Percentiles rank a stretch among this genome's conserved stretches.
These are phyloP conservation scores for Lizonia empirigonia DNA, from an alignment of 2,329 filamentous ascomycete genomes.

Conservation along the genomic window DNA sequence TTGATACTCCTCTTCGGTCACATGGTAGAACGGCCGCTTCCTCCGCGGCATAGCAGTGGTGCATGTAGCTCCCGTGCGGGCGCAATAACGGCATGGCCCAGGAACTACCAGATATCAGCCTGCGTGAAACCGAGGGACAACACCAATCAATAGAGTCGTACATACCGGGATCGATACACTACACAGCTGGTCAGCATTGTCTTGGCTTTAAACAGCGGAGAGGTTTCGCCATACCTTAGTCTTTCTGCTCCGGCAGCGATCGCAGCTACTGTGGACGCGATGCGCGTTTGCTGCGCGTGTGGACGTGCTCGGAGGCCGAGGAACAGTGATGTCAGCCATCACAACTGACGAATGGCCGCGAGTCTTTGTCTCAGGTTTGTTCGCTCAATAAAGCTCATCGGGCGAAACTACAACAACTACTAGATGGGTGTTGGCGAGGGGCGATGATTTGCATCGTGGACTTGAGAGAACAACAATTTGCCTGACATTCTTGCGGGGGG, in stretches of 20 bases:
- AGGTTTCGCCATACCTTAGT: conserved; percentile 39
- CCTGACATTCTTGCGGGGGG: conserved; percentile 10
- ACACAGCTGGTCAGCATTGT: conserved; percentile 24
- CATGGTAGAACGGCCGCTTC: conserved; percentile 49
- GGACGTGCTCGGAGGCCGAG: conserved; percentile 22
- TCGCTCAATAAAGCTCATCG: conserved; percentile 8
- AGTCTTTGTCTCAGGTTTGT: not conserved
- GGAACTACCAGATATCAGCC: conserved; percentile 41
- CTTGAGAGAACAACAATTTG: conserved; percentile 11
- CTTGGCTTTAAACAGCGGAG: conserved; percentile 26
- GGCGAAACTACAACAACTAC: conserved; percentile 2
- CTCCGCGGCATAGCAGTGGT: conserved; percentile 45
- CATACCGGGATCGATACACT: conserved; percentile 50
- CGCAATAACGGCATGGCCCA: conserved; percentile 48
- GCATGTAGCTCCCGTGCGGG: conserved; percentile 44
- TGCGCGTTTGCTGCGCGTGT: conserved; percentile 37
- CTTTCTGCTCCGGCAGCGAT: conserved; percentile 46
- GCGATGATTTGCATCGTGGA: conserved; percentile 7
- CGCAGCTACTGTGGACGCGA: conserved; percentile 47
- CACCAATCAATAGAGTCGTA: conserved; percentile 10
- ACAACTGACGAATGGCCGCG: conserved; percentile 13
- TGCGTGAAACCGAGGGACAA: conserved; percentile 11
- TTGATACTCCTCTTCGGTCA: conserved; percentile 49
- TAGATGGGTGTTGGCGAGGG: conserved; percentile 6
- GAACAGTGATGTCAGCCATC: conserved; percentile 36